phyloP scores from a whole-genome alignment of 129 eudicot species.

The Rutidosis leptorrhynchoides region DNA sequence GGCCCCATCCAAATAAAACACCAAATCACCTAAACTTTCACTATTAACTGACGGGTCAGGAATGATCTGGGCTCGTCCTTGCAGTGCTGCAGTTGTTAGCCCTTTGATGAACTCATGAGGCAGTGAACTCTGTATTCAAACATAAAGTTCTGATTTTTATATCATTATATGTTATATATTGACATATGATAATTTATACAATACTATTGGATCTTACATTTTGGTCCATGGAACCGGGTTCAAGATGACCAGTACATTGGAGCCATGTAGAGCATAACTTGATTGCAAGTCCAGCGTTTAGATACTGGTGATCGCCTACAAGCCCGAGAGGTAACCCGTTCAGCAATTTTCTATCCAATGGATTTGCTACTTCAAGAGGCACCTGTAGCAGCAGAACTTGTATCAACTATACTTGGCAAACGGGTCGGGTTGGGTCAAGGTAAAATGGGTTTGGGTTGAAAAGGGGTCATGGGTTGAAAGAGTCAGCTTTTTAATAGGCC shows the following conservation, averaged over 20 bases:
- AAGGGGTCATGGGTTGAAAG: too few species aligned
- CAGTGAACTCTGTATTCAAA: slow-evolving; percentile 55
- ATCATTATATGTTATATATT: not conserved
- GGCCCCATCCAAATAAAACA: slow-evolving; percentile 94
- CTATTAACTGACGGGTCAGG: slow-evolving; percentile 48
- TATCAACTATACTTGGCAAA: too few species aligned
- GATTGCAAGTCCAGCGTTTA: slow-evolving; percentile 95
- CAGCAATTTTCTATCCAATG: slow-evolving; percentile 62
- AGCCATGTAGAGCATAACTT: slow-evolving; percentile 92
- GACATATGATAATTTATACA: not conserved
- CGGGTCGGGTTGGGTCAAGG: too few species aligned
- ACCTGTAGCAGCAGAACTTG: slow-evolving; percentile 49
- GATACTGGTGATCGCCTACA: slow-evolving; percentile 90
- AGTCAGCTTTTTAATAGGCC: too few species aligned
- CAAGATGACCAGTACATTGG: slow-evolving; percentile 68
- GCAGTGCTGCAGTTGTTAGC: slow-evolving; percentile 68
- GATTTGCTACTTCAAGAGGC: slow-evolving; percentile 68
- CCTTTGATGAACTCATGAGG: slow-evolving; percentile 84
- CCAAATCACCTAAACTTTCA: slow-evolving; percentile 62
- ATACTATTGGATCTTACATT: slow-evolving; percentile 44
- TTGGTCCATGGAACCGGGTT: slow-evolving; percentile 54
- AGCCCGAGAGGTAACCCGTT: slow-evolving; percentile 74
- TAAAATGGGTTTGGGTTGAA: too few species aligned
- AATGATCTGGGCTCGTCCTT: slow-evolving; percentile 93
- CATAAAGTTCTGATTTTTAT: slow-evolving; percentile 4